Conservation (phyloP, 768 basidiomycete genomes). For the Phallus indusiatus region DNA sequence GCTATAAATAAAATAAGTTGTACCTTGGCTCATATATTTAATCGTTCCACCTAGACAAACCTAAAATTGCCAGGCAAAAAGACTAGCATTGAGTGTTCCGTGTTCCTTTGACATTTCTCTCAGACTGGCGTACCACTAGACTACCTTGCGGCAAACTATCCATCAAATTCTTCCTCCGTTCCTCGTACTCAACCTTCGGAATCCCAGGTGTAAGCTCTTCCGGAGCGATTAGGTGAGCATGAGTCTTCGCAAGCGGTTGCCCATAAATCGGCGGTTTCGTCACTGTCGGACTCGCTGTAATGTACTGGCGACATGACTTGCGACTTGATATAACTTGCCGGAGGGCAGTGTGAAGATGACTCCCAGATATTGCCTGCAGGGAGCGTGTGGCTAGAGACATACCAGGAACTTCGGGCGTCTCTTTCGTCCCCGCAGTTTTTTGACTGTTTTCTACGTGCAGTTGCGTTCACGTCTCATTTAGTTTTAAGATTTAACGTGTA, state of each 20-base stretch:
- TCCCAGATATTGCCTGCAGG: not conserved
- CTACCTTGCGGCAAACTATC: slow-evolving; percentile 61
- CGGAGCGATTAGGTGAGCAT: slow-evolving; percentile 65
- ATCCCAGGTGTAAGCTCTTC: slow-evolving; percentile 82
- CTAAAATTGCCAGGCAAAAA: not conserved
- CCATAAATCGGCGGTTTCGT: slow-evolving; percentile 70
- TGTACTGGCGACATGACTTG: not conserved
- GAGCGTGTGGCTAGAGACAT: not conserved
- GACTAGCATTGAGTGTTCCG: not conserved
- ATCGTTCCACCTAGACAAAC: slow-evolving; percentile 52
- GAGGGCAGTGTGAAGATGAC: not conserved
- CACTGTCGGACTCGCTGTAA: not conserved
- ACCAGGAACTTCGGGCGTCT: not conserved
- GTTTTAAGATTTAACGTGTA: no score
- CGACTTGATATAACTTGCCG: not conserved
- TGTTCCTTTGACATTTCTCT: not conserved
- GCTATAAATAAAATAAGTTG: slow-evolving; percentile 22
- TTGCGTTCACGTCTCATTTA: no score
- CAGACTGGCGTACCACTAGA: slow-evolving; percentile 48
- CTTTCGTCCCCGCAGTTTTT: no score
- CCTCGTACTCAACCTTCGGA: slow-evolving; percentile 65
- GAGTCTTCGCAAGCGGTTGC: slow-evolving; percentile 68
- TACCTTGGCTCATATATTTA: slow-evolving; percentile 80
- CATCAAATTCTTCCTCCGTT: slow-evolving; percentile 60
- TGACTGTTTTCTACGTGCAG: no score